Evolutionary conservation across 1,284 basidiomycete species (phyloP).

Genomic region (Boletus semigastroideus): DNA sequence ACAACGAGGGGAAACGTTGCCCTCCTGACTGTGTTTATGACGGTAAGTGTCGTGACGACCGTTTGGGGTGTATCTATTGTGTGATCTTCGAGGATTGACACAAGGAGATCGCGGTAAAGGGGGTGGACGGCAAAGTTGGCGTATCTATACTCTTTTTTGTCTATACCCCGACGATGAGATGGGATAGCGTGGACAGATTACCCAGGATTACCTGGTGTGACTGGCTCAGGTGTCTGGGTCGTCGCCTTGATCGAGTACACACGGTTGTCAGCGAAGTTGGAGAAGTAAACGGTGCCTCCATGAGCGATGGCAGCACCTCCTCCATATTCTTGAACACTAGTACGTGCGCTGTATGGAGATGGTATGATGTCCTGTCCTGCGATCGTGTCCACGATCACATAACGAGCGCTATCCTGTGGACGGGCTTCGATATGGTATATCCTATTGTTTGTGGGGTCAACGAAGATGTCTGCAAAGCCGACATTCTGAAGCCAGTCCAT

Average conservation of each 20-base stretch:
- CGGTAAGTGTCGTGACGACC: slow-evolving; percentile 48
- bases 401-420: slow-evolving; percentile 37
- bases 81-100: slow-evolving; percentile 56
- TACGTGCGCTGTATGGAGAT: slow-evolving; percentile 36
- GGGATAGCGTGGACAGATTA: neutral
- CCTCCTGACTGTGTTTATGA: slow-evolving; percentile 42
- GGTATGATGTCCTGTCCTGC: slow-evolving; percentile 32
- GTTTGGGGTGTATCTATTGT: slow-evolving; percentile 49
- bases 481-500: slow-evolving; percentile 18
- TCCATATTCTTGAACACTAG: slow-evolving; percentile 42
- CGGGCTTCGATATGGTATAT: slow-evolving; percentile 43
- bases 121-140: slow-evolving; percentile 40
- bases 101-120: slow-evolving; percentile 22
- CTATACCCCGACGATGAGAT: slow-evolving; percentile 12
- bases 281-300: slow-evolving; percentile 37
- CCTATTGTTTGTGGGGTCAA: slow-evolving; percentile 32
- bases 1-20: slow-evolving; percentile 32
- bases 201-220: slow-evolving; percentile 28
- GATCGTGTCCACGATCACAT: slow-evolving; percentile 28
- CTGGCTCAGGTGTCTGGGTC: slow-evolving; percentile 9
- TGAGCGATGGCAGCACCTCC: slow-evolving; percentile 37
- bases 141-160: slow-evolving; percentile 49
- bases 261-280: slow-evolving; percentile 28
- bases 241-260: slow-evolving; percentile 21
- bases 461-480: slow-evolving; percentile 34